Percentiles rank a stretch among this genome's conserved stretches.
phyloP scores from a whole-genome alignment of 2,329 filamentous ascomycete genomes.

The Pyrenophora graminea region DNA sequence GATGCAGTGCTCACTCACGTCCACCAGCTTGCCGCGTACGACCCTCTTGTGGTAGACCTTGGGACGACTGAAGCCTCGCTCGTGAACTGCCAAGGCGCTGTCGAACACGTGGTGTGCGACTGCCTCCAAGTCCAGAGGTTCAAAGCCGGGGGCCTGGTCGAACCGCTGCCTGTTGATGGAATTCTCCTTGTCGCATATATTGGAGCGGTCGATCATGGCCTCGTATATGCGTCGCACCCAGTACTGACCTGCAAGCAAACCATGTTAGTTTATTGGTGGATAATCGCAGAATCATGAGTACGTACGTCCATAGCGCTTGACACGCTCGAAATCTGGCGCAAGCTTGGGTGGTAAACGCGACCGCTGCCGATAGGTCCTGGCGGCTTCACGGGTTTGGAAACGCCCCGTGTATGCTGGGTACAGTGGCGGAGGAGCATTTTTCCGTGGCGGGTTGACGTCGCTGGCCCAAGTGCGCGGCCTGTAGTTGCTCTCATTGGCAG shows the following conservation, averaged over 20 bases:
- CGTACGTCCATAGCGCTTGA: slow-evolving; percentile 30
- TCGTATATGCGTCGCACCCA: slow-evolving; percentile 40
- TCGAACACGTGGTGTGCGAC: slow-evolving; percentile 39
- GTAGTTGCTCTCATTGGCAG: slow-evolving; percentile 5
- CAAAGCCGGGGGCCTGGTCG: slow-evolving; percentile 4
- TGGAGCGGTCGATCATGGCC: slow-evolving; percentile 31
- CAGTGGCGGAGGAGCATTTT: slow-evolving; percentile 2
- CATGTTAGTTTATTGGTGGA: slow-evolving; percentile 1
- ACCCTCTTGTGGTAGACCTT: slow-evolving; percentile 30
- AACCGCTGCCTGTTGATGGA: slow-evolving; percentile 31
- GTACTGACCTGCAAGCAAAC: slow-evolving; percentile 19
- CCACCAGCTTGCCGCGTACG: slow-evolving; percentile 29
- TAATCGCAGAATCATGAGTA: background rate
- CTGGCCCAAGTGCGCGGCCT: background rate
- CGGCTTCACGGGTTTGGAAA: slow-evolving; percentile 28
- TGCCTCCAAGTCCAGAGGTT: slow-evolving; percentile 31
- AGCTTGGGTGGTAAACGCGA: slow-evolving; percentile 16
- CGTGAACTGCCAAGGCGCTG: slow-evolving; percentile 28
- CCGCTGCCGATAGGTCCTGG: slow-evolving; percentile 23
- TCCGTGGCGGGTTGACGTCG: background rate
- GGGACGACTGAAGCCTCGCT: slow-evolving; percentile 27
- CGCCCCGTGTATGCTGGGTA: slow-evolving; percentile 20
- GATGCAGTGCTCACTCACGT: slow-evolving; percentile 19
- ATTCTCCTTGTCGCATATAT: slow-evolving; percentile 19
- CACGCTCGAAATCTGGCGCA: slow-evolving; percentile 24